Conservation (phyloP, 2,329 filamentous ascomycete species). For the Mollisia scopiformis region DNA sequence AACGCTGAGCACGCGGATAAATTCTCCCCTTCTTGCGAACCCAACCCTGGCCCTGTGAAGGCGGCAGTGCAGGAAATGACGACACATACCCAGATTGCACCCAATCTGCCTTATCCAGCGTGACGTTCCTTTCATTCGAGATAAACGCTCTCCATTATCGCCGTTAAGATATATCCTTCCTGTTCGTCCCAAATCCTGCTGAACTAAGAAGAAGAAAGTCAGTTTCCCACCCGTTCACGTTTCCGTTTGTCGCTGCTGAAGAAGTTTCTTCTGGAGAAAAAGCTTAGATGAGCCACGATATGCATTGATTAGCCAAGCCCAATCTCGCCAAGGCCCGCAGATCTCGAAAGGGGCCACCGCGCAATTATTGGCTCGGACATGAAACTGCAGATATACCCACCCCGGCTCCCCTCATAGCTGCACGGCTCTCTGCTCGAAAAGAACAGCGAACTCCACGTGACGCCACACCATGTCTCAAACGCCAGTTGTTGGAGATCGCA, state of each 20-base stretch:
- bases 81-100: constrained; percentile 1
- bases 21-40: not conserved
- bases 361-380: not conserved
- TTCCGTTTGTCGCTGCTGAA: not conserved
- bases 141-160: not conserved
- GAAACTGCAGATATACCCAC: not conserved
- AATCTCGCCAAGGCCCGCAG: not conserved
- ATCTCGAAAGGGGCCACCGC: not conserved
- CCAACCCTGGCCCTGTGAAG: not conserved
- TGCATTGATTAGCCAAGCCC: not conserved
- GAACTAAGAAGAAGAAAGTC: not conserved
- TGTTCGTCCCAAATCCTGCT: not conserved
- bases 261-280: not conserved
- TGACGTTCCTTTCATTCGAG: not conserved
- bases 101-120: not conserved
- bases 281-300: not conserved
- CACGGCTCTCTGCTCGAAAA: not conserved
- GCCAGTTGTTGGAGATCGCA: constrained; percentile 14
- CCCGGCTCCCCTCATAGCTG: not conserved
- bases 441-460: not conserved
- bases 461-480: constrained; percentile 8
- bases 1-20: no score
- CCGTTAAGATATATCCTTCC: not conserved
- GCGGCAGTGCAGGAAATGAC: constrained; percentile 14
- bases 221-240: no score